These are phyloP conservation scores for Gymnopus androsaceus DNA, from an alignment of 1,284 basidiomycete genomes.

Conservation along the genomic window DNA sequence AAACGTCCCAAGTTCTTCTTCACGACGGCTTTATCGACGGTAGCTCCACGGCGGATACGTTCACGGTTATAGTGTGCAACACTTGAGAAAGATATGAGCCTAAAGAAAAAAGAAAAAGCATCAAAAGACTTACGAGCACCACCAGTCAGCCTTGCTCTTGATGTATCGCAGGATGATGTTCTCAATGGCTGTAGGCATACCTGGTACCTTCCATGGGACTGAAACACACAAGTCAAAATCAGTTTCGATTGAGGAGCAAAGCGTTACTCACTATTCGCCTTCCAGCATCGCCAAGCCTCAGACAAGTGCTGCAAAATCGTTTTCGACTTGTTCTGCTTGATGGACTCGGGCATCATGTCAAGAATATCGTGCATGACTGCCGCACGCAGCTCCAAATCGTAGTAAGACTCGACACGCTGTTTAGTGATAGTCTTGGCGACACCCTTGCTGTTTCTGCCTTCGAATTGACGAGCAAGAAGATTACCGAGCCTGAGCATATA, in stretches of 20 bases:
- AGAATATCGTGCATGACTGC: conserved; percentile 99
- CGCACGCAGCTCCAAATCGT: conserved; percentile 95
- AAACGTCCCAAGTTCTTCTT: conserved; percentile 94
- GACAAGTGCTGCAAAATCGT: conserved; percentile 97
- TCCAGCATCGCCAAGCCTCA: conserved; percentile 99
- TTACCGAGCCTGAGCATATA: conserved; percentile 79
- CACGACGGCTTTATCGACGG: conserved; percentile 98
- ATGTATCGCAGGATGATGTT: conserved; percentile 99
- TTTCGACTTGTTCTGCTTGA: conserved; percentile 99
- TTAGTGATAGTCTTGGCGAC: conserved; percentile 97
- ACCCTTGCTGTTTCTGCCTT: conserved; percentile 96
- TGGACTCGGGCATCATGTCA: conserved; percentile 98
- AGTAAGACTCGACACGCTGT: conserved; percentile 98
- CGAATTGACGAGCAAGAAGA: conserved; percentile 96
- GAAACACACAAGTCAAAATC: conserved; percentile 9
- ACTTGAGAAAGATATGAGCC: conserved; percentile 31
- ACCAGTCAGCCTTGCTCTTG: conserved; percentile 99
- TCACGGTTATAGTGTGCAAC: conserved; percentile 95
- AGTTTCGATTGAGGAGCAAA: background rate
- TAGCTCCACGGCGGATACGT: conserved; percentile 93
- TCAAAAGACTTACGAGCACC: conserved; percentile 77
- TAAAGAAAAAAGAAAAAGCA: conserved; percentile 7
- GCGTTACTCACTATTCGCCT: conserved; percentile 82
- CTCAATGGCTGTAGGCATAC: conserved; percentile 98
- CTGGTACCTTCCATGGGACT: conserved; percentile 95